Evolutionary conservation across 257 asterid genomes (phyloP).

Genomic region (Rehmannia glutinosa): DNA sequence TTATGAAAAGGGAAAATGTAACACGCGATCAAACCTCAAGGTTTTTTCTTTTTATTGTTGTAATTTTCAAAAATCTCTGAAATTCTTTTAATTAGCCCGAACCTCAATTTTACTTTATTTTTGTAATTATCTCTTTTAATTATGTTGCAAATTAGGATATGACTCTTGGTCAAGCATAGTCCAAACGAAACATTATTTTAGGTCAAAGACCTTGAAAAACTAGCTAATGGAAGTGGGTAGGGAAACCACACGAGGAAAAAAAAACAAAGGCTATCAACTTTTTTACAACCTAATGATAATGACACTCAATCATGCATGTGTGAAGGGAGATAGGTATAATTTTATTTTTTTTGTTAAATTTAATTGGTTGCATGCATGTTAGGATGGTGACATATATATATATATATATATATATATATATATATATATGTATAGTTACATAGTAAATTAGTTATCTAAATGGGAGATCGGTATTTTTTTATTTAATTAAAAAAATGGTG

Average conservation of each 20-base stretch:
- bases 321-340: not conserved
- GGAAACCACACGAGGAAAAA: conserved; percentile 25
- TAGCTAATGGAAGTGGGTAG: conserved; percentile 23
- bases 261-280: conserved; percentile 16
- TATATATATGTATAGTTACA: no score
- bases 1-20: no score
- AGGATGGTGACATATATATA: conserved; percentile 9
- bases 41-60: no score
- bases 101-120: no score
- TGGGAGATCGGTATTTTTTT: no score
- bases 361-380: conserved; percentile 12
- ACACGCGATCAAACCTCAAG: no score
- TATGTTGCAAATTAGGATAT: no score
- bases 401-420: no score
- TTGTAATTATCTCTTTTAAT: not conserved
- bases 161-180: not conserved
- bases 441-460: no score
- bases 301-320: conserved; percentile 27
- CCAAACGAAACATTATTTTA: conserved; percentile 20
- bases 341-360: not conserved
- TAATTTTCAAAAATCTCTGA: no score
- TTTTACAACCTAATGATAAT: conserved; percentile 15
- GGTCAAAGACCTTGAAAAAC: conserved; percentile 19
- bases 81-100: no score
- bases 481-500: not conserved